Evolutionary conservation across 352 stramenopile species (phyloP).

Genomic region (Phytophthora sp.): DNA sequence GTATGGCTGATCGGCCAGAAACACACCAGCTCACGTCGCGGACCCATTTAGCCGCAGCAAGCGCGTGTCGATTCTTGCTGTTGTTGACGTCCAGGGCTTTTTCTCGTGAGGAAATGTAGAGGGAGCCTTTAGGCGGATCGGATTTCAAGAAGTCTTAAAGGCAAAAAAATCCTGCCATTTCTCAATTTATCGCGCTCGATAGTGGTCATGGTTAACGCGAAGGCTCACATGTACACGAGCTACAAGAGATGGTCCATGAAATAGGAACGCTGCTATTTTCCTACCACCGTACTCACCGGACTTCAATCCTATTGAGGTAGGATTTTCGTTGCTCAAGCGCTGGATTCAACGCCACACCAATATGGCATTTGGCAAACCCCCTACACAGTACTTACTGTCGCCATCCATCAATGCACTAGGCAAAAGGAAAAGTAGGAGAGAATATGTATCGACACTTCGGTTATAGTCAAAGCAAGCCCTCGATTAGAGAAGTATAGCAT

Average conservation of each 20-base stretch:
- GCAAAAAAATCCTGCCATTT: background rate
- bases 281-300: conserved; percentile 5
- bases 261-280: background rate
- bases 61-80: no score
- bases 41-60: background rate
- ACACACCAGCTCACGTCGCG: background rate
- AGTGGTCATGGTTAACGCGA: no score
- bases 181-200: no score
- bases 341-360: conserved; percentile 12
- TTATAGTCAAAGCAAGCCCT: background rate
- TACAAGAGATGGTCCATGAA: background rate
- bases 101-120: background rate
- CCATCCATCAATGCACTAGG: conserved; percentile 4
- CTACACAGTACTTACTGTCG: background rate
- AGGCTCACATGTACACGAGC: no score
- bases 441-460: no score
- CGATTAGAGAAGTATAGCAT: background rate
- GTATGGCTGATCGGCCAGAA: background rate
- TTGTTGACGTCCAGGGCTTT: background rate
- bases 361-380: conserved; percentile 3
- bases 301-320: no score
- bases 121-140: background rate
- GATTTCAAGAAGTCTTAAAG: background rate
- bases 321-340: no score
- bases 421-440: conserved; percentile 10